These are phyloP conservation scores for Actinomucor elegans DNA, from an alignment of 371 early-diverging fungal genomes.

Conservation along the genomic window DNA sequence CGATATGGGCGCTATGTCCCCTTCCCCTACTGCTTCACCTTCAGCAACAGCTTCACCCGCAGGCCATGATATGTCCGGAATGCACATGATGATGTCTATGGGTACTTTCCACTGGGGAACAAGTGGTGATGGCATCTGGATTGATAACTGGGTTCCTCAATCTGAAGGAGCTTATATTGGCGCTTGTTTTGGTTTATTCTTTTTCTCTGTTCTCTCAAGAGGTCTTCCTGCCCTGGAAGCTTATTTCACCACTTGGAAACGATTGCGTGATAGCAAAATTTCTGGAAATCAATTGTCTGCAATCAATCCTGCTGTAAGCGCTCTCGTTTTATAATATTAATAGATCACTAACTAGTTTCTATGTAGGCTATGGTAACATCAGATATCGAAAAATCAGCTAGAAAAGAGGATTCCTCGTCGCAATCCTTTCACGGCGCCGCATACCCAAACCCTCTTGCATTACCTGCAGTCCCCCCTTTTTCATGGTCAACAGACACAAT, in stretches of 20 bases:
- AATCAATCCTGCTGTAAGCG: background rate
- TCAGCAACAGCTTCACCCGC: background rate
- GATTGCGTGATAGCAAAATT: constrained; percentile 30
- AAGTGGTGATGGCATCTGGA: constrained; percentile 40
- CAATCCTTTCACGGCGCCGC: constrained; percentile 61
- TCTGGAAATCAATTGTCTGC: background rate
- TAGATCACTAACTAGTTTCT: background rate
- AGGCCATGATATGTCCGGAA: constrained; percentile 7
- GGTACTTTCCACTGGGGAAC: constrained; percentile 49
- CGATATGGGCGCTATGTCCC: constrained; percentile 9
- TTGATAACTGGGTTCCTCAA: constrained; percentile 43
- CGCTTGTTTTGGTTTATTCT: constrained; percentile 54
- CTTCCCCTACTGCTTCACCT: background rate
- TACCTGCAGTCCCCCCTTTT: constrained; percentile 51
- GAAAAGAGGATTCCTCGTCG: constrained; percentile 95
- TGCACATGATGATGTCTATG: constrained; percentile 33
- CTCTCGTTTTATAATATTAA: constrained; percentile 2
- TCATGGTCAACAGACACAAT: constrained; percentile 51
- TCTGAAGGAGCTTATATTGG: constrained; percentile 58
- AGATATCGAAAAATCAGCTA: constrained; percentile 75
- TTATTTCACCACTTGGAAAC: constrained; percentile 45
- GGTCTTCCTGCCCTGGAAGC: constrained; percentile 51
- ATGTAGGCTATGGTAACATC: constrained; percentile 3
- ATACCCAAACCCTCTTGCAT: constrained; percentile 19
- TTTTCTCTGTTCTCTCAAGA: constrained; percentile 51